Evolutionary conservation across 768 basidiomycete genomes (phyloP).

Genomic region (Candolleomyces aberdarensis): DNA sequence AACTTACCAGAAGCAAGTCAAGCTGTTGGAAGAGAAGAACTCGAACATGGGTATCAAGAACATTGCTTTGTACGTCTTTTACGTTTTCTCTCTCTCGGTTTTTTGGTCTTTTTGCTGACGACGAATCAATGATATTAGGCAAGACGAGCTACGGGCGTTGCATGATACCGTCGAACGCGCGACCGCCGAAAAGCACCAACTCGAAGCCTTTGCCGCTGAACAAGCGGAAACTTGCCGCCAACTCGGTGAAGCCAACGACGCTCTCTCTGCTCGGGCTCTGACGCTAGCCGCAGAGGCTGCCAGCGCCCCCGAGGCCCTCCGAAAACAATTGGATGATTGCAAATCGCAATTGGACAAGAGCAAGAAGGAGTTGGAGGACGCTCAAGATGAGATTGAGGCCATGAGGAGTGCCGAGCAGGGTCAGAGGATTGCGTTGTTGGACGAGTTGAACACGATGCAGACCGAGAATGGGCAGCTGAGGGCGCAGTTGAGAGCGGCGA

Average conservation of each 20-base stretch:
- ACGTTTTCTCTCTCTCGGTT: constrained; percentile 7
- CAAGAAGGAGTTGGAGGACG: constrained; percentile 51
- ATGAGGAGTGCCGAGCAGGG: constrained; percentile 72
- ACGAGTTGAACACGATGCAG: constrained; percentile 84
- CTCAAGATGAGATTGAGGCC: constrained; percentile 65
- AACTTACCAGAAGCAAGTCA: constrained; percentile 88
- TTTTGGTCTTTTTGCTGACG: neutral
- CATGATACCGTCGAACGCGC: constrained; percentile 61
- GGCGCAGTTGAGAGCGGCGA: constrained; percentile 64
- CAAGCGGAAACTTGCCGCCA: constrained; percentile 73
- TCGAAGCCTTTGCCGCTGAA: constrained; percentile 66
- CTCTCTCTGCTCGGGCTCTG: constrained; percentile 69
- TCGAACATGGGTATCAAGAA: constrained; percentile 47
- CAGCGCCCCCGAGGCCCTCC: constrained; percentile 51
- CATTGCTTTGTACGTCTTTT: constrained; percentile 49
- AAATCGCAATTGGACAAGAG: constrained; percentile 48
- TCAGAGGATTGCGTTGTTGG: constrained; percentile 80
- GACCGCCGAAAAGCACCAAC: constrained; percentile 57
- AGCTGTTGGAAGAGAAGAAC: constrained; percentile 75
- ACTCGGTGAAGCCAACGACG: constrained; percentile 76
- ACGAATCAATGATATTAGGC: constrained; percentile 36
- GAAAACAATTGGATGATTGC: constrained; percentile 53
- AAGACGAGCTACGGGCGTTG: constrained; percentile 62
- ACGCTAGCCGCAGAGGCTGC: constrained; percentile 69
- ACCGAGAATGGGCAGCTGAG: constrained; percentile 71